These are phyloP conservation scores for Trichoderma atroviride DNA, from an alignment of 2,329 filamentous ascomycete species.

Conservation along the genomic window DNA sequence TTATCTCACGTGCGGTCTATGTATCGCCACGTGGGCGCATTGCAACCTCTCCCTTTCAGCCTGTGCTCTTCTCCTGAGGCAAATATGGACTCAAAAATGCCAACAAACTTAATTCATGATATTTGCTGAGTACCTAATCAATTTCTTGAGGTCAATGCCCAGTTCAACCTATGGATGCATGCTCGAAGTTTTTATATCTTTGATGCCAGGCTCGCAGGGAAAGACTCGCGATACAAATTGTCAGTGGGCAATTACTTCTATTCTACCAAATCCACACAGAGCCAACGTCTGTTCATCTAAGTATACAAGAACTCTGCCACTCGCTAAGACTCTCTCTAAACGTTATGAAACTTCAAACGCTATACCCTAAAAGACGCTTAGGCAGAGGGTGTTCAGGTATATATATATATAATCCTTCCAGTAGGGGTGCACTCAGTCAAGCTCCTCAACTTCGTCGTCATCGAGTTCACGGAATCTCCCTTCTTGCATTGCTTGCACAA, in stretches of 20 bases:
- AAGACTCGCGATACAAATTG: not conserved
- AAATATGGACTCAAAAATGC: not conserved
- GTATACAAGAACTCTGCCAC: not conserved
- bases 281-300: not conserved
- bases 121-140: not conserved
- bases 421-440: conserved; percentile 37
- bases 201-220: not conserved
- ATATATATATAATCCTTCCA: no score
- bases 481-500: conserved; percentile 68
- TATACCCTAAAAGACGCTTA: not conserved
- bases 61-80: not conserved
- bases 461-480: conserved; percentile 71
- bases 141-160: not conserved
- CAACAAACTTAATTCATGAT: not conserved
- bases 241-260: not conserved
- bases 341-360: not conserved
- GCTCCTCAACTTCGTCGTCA: conserved; percentile 54
- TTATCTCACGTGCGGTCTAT: conserved; percentile 2
- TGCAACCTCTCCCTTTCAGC: not conserved
- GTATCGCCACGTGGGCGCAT: not conserved
- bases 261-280: not conserved
- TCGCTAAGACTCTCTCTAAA: not conserved
- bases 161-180: not conserved
- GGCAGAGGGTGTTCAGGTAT: not conserved
- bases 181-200: not conserved